A percentile compares a stretch with the other conserved stretches of the same genome.
Conservation (phyloP, 305 asterid species). For the Fraxinus platypoda region DNA sequence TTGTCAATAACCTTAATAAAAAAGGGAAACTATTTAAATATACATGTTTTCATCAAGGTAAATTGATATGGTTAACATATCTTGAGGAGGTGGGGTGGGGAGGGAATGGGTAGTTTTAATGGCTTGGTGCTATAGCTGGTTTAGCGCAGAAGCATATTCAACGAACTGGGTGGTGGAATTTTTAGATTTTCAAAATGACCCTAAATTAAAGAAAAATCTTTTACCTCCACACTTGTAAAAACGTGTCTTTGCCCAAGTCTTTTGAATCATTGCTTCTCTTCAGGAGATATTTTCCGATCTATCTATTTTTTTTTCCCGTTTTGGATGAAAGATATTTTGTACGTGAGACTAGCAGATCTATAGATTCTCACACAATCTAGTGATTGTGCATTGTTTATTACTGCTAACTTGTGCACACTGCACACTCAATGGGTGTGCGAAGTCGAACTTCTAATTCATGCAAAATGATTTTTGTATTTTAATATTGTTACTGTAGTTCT, state of each 20-base stretch:
- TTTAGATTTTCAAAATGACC: neutral
- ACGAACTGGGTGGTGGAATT: neutral
- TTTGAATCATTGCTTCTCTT: neutral
- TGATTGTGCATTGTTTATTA: neutral
- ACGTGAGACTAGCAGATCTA: neutral
- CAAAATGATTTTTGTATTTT: neutral
- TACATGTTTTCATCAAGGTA: neutral
- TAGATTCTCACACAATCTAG: neutral
- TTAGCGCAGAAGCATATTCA: neutral
- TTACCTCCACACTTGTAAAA: neutral
- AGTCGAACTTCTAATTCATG: neutral
- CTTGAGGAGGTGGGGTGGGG: neutral
- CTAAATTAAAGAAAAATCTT: neutral
- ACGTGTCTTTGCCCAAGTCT: neutral
- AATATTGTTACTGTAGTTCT: neutral
- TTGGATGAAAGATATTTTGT: neutral
- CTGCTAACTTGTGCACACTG: neutral
- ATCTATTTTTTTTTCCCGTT: neutral
- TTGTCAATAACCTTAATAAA: neutral
- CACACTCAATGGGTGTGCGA: neutral
- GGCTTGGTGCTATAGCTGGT: neutral
- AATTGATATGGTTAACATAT: neutral
- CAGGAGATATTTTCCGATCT: neutral
- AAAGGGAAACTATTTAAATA: neutral
- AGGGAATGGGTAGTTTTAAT: neutral